phyloP scores from a whole-genome alignment of 768 basidiomycete genomes.

The Rhizopogon rudus region DNA sequence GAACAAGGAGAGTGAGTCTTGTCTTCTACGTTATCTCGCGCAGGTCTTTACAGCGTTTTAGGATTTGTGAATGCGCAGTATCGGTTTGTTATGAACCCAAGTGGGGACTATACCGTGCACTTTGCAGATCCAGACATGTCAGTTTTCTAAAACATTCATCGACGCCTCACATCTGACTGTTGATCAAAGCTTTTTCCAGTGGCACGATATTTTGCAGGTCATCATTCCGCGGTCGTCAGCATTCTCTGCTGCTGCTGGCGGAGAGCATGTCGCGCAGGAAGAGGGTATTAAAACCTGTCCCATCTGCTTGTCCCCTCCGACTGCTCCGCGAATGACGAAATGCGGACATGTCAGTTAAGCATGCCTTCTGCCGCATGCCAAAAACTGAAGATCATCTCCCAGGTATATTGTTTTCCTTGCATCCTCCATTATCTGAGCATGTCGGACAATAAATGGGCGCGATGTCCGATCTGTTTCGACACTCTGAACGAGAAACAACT shows the following conservation, averaged over 20 bases:
- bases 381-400: conserved; percentile 12
- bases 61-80: conserved; percentile 97
- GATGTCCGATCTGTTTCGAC: conserved; percentile 96
- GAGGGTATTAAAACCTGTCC: conserved; percentile 80
- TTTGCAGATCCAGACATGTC: conserved; percentile 98
- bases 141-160: conserved; percentile 26
- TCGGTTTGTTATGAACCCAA: conserved; percentile 92
- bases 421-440: conserved; percentile 86
- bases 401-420: conserved; percentile 96
- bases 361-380: background rate
- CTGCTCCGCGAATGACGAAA: conserved; percentile 91
- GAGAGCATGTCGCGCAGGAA: conserved; percentile 36
- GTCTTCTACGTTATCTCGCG: conserved; percentile 9
- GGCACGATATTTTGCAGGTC: conserved; percentile 93
- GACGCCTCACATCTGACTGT: background rate
- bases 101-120: conserved; percentile 88
- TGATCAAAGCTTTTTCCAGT: conserved; percentile 77
- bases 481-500: conserved; percentile 86
- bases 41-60: conserved; percentile 25
- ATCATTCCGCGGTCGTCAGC: conserved; percentile 84
- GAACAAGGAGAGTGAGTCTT: conserved; percentile 89
- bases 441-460: conserved; percentile 85
- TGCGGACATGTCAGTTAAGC: conserved; percentile 85
- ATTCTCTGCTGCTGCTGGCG: conserved; percentile 50
- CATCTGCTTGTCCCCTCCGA: conserved; percentile 90